Evolutionary conservation across 140 eudicot species (phyloP), one percentile per base, ranked within the genome.

Genomic region (Oenanthe javanica): DNA sequence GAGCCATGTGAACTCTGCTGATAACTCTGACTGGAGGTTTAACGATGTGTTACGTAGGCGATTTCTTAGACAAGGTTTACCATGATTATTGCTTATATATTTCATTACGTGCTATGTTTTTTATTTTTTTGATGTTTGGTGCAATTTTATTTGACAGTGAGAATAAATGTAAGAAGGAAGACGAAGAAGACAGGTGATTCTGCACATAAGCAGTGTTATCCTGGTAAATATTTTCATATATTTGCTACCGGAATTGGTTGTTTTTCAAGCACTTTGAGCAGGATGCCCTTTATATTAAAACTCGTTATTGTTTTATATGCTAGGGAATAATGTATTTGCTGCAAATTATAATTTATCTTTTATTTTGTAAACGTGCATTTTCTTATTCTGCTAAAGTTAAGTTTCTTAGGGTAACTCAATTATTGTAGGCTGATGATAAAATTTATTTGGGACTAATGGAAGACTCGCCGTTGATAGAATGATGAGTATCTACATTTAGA

Each of bases 11-110:
- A 78, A 49, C 36, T 64, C 87, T 0, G 85, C 61, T 25, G 87
- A 82, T 48, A 89, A 84, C 81, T 82, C 79, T 69, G 87, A 86
- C 66, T 49, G 77, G 81, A 84, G 87, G 76, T 84, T 84, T 50
- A 85, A 78, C 67, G 97, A 95, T 70, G 97, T 88, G 45, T 87
- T 95, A 79, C 92, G 92, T 52, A 91, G 99, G 47, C 82, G 99
- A 85, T 95, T 95, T 88, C 89, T 90, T 47, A 88, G 99, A 92
- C 96, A 90, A 95, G 99, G 99, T 95, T 73, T 23, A 27, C 38
- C 21, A 45, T 12, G 48, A 45, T 77, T 72, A 8, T 46, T 47
- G 45, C 49, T 52, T 49, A 77, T 47, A 42, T 13, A 31, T 67
- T 61, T 57, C 54, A 55, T 48, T 45, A 9, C 16, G 4, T 19